These are phyloP conservation scores for Leptographium lundbergii DNA, from an alignment of 2,329 filamentous ascomycete species.

Conservation along the genomic window DNA sequence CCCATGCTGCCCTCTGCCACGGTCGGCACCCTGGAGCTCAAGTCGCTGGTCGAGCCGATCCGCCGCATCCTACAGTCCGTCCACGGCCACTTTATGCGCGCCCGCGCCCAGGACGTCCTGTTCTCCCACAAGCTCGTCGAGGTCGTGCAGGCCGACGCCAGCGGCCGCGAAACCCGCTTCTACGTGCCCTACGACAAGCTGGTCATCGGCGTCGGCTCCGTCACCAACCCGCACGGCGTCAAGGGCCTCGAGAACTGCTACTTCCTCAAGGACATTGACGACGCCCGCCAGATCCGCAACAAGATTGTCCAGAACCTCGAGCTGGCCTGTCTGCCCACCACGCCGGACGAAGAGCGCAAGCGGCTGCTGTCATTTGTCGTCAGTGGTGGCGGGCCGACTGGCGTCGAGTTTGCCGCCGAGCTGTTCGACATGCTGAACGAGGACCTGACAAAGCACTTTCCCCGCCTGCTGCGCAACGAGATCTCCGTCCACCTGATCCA, in stretches of 20 bases:
- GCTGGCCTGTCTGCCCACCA: slow-evolving; percentile 83
- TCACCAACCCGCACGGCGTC: slow-evolving; percentile 90
- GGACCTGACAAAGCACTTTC: slow-evolving; percentile 73
- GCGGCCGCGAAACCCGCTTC: slow-evolving; percentile 66
- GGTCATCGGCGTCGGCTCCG: slow-evolving; percentile 80
- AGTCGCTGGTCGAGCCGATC: slow-evolving; percentile 87
- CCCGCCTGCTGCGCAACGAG: slow-evolving; percentile 83
- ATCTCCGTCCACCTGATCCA: slow-evolving; percentile 97
- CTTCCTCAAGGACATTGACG: slow-evolving; percentile 90
- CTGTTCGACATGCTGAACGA: slow-evolving; percentile 94
- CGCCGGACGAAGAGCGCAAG: slow-evolving; percentile 72
- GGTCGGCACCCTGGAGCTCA: slow-evolving; percentile 82
- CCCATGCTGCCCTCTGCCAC: slow-evolving; percentile 96
- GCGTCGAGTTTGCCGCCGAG: slow-evolving; percentile 95
- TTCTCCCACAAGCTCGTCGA: slow-evolving; percentile 88
- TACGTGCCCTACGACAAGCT: slow-evolving; percentile 98
- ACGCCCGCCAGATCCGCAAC: slow-evolving; percentile 82
- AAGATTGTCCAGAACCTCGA: slow-evolving; percentile 83
- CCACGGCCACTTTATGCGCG: slow-evolving; percentile 81
- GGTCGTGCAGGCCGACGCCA: slow-evolving; percentile 57
- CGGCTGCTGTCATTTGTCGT: slow-evolving; percentile 91
- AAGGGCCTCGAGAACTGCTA: slow-evolving; percentile 87
- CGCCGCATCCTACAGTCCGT: slow-evolving; percentile 68
- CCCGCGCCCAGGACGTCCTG: slow-evolving; percentile 75
- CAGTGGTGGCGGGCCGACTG: slow-evolving; percentile 87